A percentile compares a stretch with the other conserved stretches of the same genome.
phyloP scores from a whole-genome alignment of 768 basidiomycete species.

The Leccinum variicolor region DNA sequence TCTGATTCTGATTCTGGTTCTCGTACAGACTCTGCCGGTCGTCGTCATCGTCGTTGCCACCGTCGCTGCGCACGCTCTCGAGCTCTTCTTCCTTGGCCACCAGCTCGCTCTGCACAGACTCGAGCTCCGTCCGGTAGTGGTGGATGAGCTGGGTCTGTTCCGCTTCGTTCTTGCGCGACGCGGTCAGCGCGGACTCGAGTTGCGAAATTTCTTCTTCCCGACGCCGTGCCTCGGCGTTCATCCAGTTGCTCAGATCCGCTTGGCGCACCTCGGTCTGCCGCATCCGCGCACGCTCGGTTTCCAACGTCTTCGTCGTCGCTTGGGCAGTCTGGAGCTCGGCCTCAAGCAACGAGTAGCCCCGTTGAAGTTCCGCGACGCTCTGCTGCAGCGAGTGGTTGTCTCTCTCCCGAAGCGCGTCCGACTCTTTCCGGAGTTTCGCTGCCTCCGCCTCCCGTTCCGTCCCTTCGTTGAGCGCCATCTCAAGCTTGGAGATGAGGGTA shows the following conservation, averaged over 20 bases:
- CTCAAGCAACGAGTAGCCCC: constrained; percentile 59
- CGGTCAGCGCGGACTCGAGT: constrained; percentile 52
- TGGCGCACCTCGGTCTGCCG: constrained; percentile 55
- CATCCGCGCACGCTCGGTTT: constrained; percentile 59
- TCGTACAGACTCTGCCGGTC: no score
- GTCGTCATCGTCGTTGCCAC: constrained; percentile 33
- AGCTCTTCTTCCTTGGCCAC: constrained; percentile 64
- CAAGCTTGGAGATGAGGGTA: constrained; percentile 56
- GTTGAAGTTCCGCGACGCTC: constrained; percentile 56
- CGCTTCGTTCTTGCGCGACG: constrained; percentile 43
- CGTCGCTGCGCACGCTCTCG: constrained; percentile 45
- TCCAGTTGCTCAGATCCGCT: constrained; percentile 56
- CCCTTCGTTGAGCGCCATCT: constrained; percentile 53
- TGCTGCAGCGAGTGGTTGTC: constrained; percentile 48
- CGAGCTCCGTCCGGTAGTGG: constrained; percentile 66
- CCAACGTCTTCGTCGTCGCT: constrained; percentile 53
- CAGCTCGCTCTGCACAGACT: constrained; percentile 62
- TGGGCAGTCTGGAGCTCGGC: constrained; percentile 55
- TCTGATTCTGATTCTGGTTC: background rate
- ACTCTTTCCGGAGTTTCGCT: constrained; percentile 43
- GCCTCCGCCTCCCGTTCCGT: constrained; percentile 48
- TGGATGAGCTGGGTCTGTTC: constrained; percentile 65
- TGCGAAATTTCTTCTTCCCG: constrained; percentile 55
- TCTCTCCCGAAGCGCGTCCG: constrained; percentile 47
- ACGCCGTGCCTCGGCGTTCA: constrained; percentile 41